phyloP scores from a whole-genome alignment of 2,329 filamentous ascomycete species.

The Periglandula ipomoeae region DNA sequence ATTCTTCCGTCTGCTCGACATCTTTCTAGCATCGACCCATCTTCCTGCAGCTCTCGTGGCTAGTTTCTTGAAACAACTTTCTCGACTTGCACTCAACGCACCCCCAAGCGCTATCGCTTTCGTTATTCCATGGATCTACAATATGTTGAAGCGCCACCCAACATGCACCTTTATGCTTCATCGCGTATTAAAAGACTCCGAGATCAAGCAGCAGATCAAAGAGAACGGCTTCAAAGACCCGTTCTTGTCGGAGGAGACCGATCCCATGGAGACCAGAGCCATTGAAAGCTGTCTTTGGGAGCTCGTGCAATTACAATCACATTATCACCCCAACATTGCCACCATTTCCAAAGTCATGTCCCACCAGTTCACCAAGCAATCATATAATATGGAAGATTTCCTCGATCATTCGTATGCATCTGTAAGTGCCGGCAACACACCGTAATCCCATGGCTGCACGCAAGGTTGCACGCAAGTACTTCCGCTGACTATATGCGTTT shows the following conservation, averaged over 20 bases:
- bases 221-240: slow-evolving; percentile 58
- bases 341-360: slow-evolving; percentile 88
- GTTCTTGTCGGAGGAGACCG: slow-evolving; percentile 64
- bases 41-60: slow-evolving; percentile 83
- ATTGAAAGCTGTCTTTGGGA: slow-evolving; percentile 96
- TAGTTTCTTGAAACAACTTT: slow-evolving; percentile 91
- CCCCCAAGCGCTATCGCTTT: slow-evolving; percentile 84
- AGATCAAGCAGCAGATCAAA: slow-evolving; percentile 50
- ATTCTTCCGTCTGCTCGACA: slow-evolving; percentile 87
- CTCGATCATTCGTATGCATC: slow-evolving; percentile 85
- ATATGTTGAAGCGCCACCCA: slow-evolving; percentile 82
- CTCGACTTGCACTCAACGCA: slow-evolving; percentile 74
- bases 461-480: background rate
- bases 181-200: slow-evolving; percentile 53
- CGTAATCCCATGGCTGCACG: background rate
- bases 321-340: slow-evolving; percentile 95
- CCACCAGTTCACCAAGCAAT: slow-evolving; percentile 93
- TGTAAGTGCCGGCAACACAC: slow-evolving; percentile 38
- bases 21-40: slow-evolving; percentile 85
- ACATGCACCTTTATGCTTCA: slow-evolving; percentile 95
- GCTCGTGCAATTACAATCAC: slow-evolving; percentile 77
- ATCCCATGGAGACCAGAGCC: slow-evolving; percentile 78
- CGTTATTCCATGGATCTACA: slow-evolving; percentile 90
- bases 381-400: slow-evolving; percentile 95
- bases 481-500: background rate